Conservation (phyloP, 441 rosid genomes). For the Dalechampia spathulata region DNA sequence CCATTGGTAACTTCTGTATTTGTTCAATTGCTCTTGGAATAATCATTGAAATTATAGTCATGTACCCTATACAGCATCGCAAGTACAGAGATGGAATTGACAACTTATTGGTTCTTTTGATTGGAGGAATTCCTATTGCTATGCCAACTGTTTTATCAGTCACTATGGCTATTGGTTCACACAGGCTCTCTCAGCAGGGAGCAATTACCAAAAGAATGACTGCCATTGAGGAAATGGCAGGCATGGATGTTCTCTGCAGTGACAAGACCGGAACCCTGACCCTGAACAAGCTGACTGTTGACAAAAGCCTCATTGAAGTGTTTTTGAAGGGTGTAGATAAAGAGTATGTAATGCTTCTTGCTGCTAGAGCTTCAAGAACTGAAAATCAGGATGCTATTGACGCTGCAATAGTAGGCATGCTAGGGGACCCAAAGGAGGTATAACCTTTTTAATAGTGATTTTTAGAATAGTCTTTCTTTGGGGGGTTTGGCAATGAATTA, state of each 20-base stretch:
- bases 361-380: slow-evolving; percentile 89
- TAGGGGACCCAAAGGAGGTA: slow-evolving; percentile 93
- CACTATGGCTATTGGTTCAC: slow-evolving; percentile 96
- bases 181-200: slow-evolving; percentile 76
- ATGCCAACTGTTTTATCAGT: slow-evolving; percentile 91
- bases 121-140: slow-evolving; percentile 93
- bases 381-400: slow-evolving; percentile 99
- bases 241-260: slow-evolving; percentile 91
- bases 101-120: slow-evolving; percentile 74
- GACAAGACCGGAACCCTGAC: slow-evolving; percentile 93
- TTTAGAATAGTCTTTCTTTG: neutral
- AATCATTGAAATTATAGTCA: slow-evolving; percentile 48
- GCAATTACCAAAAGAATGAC: slow-evolving; percentile 99
- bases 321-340: slow-evolving; percentile 74
- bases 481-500: neutral
- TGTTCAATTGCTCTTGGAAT: slow-evolving; percentile 82
- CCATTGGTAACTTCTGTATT: slow-evolving; percentile 92
- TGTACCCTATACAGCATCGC: slow-evolving; percentile 77
- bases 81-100: slow-evolving; percentile 75
- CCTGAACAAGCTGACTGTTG: slow-evolving; percentile 73
- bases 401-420: slow-evolving; percentile 96
- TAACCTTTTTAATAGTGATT: too few relatives aligned
- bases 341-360: slow-evolving; percentile 70
- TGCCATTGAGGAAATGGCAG: slow-evolving; percentile 96
- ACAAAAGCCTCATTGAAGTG: slow-evolving; percentile 63